Evolutionary conservation across 2,329 filamentous ascomycete species (phyloP).

Genomic region (Aureobasidium sp.): DNA sequence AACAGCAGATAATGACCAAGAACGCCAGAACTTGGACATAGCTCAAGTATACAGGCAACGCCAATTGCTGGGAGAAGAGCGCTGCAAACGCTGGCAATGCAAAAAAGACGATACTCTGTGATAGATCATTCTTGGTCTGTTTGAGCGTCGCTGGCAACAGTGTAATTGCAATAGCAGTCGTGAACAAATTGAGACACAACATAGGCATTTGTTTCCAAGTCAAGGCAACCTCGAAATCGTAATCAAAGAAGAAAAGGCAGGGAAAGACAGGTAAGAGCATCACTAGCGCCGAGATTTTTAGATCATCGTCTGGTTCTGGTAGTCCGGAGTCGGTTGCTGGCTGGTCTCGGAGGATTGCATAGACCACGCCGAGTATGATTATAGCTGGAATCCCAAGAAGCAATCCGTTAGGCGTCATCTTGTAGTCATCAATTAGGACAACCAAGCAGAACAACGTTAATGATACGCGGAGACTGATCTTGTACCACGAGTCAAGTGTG

Average conservation of each 20-base stretch:
- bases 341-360: background rate
- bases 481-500: background rate
- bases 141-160: background rate
- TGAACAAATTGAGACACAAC: background rate
- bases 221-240: background rate
- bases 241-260: background rate
- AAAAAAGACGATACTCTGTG: background rate
- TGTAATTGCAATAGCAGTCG: background rate
- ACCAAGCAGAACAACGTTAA: background rate
- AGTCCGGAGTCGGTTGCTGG: background rate
- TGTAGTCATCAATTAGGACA: background rate
- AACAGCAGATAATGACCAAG: background rate
- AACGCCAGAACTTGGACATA: background rate
- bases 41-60: background rate
- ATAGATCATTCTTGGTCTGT: background rate
- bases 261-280: background rate
- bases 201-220: background rate
- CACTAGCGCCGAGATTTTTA: background rate
- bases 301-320: background rate
- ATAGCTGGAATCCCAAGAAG: background rate
- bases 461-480: background rate
- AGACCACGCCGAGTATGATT: background rate
- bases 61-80: background rate
- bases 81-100: background rate
- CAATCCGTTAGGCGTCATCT: background rate